Evolutionary conservation across 2,329 filamentous ascomycete species (phyloP).

Genomic region (Aspergillus felis): DNA sequence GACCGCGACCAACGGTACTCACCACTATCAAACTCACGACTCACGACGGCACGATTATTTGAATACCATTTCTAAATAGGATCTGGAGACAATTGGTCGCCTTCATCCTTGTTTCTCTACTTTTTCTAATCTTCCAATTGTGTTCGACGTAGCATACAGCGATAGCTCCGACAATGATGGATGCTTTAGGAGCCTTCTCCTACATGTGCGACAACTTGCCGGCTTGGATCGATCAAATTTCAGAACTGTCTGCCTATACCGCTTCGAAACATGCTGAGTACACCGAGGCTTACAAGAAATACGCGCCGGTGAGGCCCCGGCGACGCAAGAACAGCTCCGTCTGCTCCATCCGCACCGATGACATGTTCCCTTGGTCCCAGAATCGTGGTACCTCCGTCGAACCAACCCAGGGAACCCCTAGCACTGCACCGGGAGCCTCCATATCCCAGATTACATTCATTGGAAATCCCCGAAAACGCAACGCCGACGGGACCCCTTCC

Average conservation of each 20-base stretch:
- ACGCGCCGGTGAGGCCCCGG: conserved; percentile 26
- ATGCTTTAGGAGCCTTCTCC: conserved; percentile 44
- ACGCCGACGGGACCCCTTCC: conserved; percentile 30
- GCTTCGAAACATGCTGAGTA: conserved; percentile 41
- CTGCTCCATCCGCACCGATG: conserved; percentile 37
- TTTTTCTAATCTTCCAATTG: background rate
- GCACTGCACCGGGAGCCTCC: conserved; percentile 3
- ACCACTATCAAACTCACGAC: background rate
- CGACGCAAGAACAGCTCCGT: conserved; percentile 42
- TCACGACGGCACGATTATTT: background rate
- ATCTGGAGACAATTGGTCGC: background rate
- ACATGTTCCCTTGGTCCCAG: conserved; percentile 8
- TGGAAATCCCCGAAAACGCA: conserved; percentile 33
- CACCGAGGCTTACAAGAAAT: conserved; percentile 38
- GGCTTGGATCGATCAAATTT: conserved; percentile 41
- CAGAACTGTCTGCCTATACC: conserved; percentile 40
- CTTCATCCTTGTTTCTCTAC: background rate
- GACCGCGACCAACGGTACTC: background rate
- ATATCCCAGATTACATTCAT: conserved; percentile 10
- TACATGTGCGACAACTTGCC: conserved; percentile 43
- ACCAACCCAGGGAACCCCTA: background rate
- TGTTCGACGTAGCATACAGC: conserved; percentile 7
- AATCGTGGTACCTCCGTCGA: background rate
- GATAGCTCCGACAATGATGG: conserved; percentile 32
- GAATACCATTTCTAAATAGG: background rate